Evolutionary conservation across 306 rosid genomes (phyloP).

Genomic region (Begonia peltatifolia): DNA sequence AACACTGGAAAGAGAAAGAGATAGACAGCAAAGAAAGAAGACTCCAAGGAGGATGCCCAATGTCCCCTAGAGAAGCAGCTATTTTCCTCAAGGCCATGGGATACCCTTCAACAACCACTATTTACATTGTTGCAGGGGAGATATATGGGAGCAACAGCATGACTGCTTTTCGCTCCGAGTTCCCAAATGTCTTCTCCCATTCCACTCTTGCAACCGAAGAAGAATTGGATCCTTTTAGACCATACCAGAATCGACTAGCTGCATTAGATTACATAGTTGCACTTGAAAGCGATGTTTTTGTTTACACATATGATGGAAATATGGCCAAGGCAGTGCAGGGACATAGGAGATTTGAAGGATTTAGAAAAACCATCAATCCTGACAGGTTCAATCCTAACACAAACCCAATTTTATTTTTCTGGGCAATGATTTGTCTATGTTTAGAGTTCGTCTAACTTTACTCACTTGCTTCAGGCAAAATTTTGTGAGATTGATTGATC

Average conservation of each 20-base stretch:
- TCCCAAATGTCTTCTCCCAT: slow-evolving; percentile 71
- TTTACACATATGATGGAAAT: slow-evolving; percentile 90
- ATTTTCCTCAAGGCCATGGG: slow-evolving; percentile 93
- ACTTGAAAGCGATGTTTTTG: slow-evolving; percentile 83
- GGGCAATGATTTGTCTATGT: no score
- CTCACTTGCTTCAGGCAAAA: slow-evolving; percentile 34
- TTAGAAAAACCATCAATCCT: slow-evolving; percentile 77
- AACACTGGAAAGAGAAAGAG: slow-evolving; percentile 98
- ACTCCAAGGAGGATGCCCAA: slow-evolving; percentile 86
- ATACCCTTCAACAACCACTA: slow-evolving; percentile 82
- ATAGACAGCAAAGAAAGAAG: slow-evolving; percentile 61
- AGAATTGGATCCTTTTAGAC: slow-evolving; percentile 69
- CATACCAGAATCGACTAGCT: slow-evolving; percentile 84
- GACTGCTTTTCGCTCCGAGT: slow-evolving; percentile 46
- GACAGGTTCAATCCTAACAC: slow-evolving; percentile 45
- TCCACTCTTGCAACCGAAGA: slow-evolving; percentile 72
- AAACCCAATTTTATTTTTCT: not conserved
- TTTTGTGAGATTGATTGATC: slow-evolving; percentile 67
- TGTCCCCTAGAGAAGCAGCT: slow-evolving; percentile 95
- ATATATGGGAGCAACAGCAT: slow-evolving; percentile 73
- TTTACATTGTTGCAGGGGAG: slow-evolving; percentile 95
- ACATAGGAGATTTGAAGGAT: slow-evolving; percentile 85
- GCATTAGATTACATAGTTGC: slow-evolving; percentile 91
- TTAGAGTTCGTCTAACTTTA: no score
- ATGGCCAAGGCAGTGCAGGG: slow-evolving; percentile 99